phyloP scores from a whole-genome alignment of 2,329 filamentous ascomycete genomes.

The Sclerotinia trifoliorum region DNA sequence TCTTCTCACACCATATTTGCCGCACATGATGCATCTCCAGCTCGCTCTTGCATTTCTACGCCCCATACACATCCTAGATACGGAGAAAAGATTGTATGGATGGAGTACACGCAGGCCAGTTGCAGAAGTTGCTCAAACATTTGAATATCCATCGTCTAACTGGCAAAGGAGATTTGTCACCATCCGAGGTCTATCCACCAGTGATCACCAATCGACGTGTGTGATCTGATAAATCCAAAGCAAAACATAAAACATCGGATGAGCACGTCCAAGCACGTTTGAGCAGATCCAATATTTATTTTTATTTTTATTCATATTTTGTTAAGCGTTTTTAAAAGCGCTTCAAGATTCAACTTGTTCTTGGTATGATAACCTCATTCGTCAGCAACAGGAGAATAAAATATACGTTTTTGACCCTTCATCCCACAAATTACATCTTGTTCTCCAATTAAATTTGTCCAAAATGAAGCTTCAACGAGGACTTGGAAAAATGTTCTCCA shows the following conservation, averaged over 20 bases:
- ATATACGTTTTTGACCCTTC: neutral
- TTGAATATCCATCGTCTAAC: neutral
- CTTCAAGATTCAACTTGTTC: neutral
- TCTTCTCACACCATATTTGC: neutral
- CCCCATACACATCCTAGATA: neutral
- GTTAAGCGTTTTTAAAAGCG: neutral
- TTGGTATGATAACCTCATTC: neutral
- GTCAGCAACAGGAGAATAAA: neutral
- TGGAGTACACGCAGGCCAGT: neutral
- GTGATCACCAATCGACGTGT: neutral
- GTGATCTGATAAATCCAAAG: neutral
- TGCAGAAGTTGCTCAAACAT: neutral
- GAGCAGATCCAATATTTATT: neutral
- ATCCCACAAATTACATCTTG: conserved; percentile 5
- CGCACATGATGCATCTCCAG: neutral
- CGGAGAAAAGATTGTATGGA: neutral
- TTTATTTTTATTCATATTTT: neutral
- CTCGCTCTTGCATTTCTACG: neutral
- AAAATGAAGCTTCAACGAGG: neutral
- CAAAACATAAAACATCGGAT: neutral
- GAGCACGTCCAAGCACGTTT: conserved; percentile 2
- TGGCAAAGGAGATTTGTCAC: neutral
- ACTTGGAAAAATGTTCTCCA: neutral
- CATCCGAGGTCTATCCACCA: conserved; percentile 10
- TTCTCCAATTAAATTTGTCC: neutral